Evolutionary conservation across 805 yeast genomes (phyloP).

Genomic region (Candida alai): DNA sequence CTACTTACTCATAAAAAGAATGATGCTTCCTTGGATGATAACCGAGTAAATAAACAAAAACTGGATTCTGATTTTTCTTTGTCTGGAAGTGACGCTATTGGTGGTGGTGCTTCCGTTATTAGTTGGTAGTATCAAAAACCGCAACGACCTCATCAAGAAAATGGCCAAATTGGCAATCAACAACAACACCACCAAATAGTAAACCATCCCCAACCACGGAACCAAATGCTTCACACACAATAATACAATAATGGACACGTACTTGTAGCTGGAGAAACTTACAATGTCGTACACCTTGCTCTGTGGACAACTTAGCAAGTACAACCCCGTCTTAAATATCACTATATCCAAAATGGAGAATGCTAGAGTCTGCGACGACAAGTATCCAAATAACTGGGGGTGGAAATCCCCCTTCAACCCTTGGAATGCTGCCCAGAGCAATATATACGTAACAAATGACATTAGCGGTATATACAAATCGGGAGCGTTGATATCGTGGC

Average conservation of each 20-base stretch:
- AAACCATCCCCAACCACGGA: constrained; percentile 24
- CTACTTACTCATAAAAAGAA: constrained; percentile 60
- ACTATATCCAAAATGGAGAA: constrained; percentile 73
- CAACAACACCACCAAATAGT: constrained; percentile 33
- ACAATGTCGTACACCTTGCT: constrained; percentile 69
- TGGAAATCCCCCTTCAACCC: constrained; percentile 89
- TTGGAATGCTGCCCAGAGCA: constrained; percentile 76
- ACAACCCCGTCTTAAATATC: constrained; percentile 76
- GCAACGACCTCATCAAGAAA: constrained; percentile 66
- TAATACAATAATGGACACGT: constrained; percentile 69
- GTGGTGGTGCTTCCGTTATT: constrained; percentile 26
- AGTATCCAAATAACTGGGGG: constrained; percentile 85
- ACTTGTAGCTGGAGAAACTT: constrained; percentile 92
- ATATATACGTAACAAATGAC: constrained; percentile 85
- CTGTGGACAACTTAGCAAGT: constrained; percentile 67
- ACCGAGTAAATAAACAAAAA: constrained; percentile 83
- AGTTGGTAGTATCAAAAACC: constrained; percentile 61
- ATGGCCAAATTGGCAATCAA: constrained; percentile 46
- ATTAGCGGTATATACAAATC: constrained; percentile 94
- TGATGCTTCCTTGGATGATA: constrained; percentile 67
- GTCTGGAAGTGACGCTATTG: constrained; percentile 59
- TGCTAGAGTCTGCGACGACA: constrained; percentile 83
- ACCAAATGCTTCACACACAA: constrained; percentile 49
- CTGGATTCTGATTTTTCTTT: constrained; percentile 78
- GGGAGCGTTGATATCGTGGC: constrained; percentile 89